A percentile compares a stretch with the other conserved stretches of the same genome.
These are phyloP conservation scores for Dactylella cylindrospora DNA, from an alignment of 2,329 filamentous ascomycete genomes.

Conservation along the genomic window DNA sequence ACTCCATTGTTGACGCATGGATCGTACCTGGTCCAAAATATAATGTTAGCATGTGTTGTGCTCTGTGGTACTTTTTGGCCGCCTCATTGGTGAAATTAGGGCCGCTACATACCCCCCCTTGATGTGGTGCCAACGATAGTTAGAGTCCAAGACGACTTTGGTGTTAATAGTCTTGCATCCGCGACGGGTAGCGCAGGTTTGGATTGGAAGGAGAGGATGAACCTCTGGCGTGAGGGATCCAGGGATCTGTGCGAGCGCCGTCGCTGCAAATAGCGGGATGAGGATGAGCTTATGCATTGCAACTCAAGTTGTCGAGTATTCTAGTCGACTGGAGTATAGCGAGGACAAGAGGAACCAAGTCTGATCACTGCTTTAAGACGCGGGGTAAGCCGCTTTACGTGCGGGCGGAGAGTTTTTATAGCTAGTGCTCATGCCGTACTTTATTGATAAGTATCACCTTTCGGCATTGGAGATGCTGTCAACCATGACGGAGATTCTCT, in stretches of 20 bases:
- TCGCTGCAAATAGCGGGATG: constrained; percentile 11
- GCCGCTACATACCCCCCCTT: constrained; percentile 42
- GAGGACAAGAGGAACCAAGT: no score
- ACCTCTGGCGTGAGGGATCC: constrained; percentile 57
- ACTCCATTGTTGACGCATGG: constrained; percentile 35
- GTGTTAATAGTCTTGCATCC: constrained; percentile 59
- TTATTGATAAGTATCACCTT: no score
- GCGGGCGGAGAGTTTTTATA: no score
- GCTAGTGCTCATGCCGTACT: no score
- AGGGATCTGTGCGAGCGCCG: constrained; percentile 57
- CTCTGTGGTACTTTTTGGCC: background rate
- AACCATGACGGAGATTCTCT: no score
- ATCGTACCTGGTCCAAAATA: constrained; percentile 8
- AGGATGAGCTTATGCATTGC: constrained; percentile 14
- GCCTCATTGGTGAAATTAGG: background rate
- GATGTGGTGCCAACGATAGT: constrained; percentile 62
- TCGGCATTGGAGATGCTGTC: no score
- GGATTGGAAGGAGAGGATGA: constrained; percentile 60
- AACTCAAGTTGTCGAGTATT: no score
- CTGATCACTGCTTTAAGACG: no score
- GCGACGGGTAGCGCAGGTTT: constrained; percentile 58
- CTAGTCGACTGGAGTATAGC: no score
- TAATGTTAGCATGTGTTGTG: background rate
- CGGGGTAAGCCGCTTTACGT: no score
- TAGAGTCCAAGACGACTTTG: constrained; percentile 60